Percentiles rank a stretch among this genome's conserved stretches.
Evolutionary conservation across 2,329 filamentous ascomycete genomes (phyloP).

Genomic region (Colletotrichum costaricense): DNA sequence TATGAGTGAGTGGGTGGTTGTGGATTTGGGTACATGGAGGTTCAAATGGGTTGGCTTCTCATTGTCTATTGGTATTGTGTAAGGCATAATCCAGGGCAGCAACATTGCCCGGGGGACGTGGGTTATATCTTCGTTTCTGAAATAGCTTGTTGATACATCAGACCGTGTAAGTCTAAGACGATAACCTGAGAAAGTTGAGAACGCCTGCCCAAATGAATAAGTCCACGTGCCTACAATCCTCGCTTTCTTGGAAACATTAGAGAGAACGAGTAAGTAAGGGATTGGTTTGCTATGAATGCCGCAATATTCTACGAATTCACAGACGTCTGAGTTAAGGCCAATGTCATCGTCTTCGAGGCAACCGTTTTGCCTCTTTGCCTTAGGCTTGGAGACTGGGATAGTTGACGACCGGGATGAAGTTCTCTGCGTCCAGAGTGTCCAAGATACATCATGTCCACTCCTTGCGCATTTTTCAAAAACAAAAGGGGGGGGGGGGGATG

Average conservation of each 20-base stretch:
- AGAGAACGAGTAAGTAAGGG: too few relatives aligned
- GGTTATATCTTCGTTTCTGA: neutral
- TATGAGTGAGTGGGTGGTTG: too few relatives aligned
- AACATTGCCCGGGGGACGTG: neutral
- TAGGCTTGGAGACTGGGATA: too few relatives aligned
- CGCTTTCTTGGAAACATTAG: too few relatives aligned
- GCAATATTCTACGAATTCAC: rapidly evolving
- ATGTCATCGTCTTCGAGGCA: neutral
- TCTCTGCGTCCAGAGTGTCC: neutral
- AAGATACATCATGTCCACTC: neutral
- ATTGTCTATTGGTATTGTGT: too few relatives aligned
- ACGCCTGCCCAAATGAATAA: neutral
- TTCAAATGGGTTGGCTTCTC: too few relatives aligned
- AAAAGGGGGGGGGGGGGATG: too few relatives aligned
- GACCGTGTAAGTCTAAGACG: too few relatives aligned
- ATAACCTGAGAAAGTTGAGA: too few relatives aligned
- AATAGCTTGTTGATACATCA: neutral
- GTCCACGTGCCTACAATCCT: neutral
- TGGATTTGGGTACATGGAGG: too few relatives aligned
- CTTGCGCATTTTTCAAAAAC: neutral
- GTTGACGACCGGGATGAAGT: neutral
- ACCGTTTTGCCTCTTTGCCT: too few relatives aligned
- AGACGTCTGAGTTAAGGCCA: neutral
- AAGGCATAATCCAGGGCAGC: too few relatives aligned
- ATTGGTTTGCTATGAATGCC: neutral